These are phyloP conservation scores for Jasminum sambac DNA, from an alignment of 257 asterid species.

Conservation along the genomic window DNA sequence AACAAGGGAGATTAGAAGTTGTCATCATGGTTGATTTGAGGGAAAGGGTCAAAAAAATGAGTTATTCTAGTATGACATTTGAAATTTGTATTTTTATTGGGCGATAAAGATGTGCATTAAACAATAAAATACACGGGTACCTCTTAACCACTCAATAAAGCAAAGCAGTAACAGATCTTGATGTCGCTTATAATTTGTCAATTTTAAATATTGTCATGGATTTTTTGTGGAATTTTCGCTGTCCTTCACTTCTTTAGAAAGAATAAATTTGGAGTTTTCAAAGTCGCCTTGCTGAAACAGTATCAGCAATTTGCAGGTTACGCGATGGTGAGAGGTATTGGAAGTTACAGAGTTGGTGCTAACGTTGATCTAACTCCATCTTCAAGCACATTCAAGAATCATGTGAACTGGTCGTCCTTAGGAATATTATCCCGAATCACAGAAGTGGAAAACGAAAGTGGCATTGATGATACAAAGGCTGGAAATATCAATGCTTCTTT, in stretches of 20 bases:
- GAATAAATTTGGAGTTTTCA: not conserved
- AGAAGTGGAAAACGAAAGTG: slow-evolving; percentile 50
- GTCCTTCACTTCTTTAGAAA: not conserved
- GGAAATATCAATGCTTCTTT: slow-evolving; percentile 30
- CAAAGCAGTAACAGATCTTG: too few relatives aligned
- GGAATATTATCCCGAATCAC: slow-evolving; percentile 57
- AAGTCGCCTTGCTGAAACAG: slow-evolving; percentile 13
- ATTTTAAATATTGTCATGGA: too few relatives aligned
- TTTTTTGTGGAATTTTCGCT: too few relatives aligned
- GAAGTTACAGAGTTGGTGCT: slow-evolving; percentile 37
- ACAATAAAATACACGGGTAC: too few relatives aligned
- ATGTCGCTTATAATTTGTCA: too few relatives aligned
- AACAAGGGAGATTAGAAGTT: not conserved
- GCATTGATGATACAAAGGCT: slow-evolving; percentile 31
- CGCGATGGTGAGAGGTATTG: slow-evolving; percentile 32
- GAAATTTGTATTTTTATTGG: too few relatives aligned
- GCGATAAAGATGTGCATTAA: too few relatives aligned
- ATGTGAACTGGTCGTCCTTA: slow-evolving; percentile 33
- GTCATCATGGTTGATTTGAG: not conserved
- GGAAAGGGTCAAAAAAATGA: not conserved
- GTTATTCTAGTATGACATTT: too few relatives aligned
- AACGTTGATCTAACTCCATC: slow-evolving; percentile 38
- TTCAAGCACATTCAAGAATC: slow-evolving; percentile 32
- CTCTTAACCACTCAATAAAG: too few relatives aligned
- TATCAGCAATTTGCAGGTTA: slow-evolving; percentile 46